These are phyloP conservation scores for Tanacetum coccineum DNA, from an alignment of 129 eudicot species.

Conservation along the genomic window DNA sequence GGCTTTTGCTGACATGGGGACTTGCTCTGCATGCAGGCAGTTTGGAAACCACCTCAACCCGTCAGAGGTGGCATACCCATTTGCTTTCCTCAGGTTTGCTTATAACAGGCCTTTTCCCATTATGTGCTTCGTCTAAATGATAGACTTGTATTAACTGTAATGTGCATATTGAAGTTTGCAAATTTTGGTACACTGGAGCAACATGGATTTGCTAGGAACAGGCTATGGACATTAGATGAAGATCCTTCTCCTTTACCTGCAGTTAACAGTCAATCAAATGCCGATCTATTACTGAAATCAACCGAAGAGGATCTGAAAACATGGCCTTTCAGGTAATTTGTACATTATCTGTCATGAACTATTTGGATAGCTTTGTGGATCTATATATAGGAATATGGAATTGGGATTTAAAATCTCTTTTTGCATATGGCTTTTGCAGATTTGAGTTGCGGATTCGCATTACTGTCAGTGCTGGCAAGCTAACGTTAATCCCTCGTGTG, in stretches of 20 bases:
- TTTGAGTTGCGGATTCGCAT: constrained; percentile 87
- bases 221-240: constrained; percentile 68
- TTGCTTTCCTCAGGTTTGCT: constrained; percentile 86
- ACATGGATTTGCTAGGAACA: constrained; percentile 93
- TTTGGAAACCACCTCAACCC: constrained; percentile 71
- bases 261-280: constrained; percentile 52
- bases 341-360: constrained; percentile 4
- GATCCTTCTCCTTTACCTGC: constrained; percentile 83
- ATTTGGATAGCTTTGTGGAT: constrained; percentile 7
- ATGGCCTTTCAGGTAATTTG: constrained; percentile 76
- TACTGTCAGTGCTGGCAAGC: constrained; percentile 56
- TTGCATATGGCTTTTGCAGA: constrained; percentile 39
- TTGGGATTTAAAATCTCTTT: constrained; percentile 11
- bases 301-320: constrained; percentile 89
- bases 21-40: constrained; percentile 44
- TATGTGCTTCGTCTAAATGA: constrained; percentile 10
- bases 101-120: constrained; percentile 14
- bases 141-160: constrained; percentile 21
- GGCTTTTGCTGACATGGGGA: constrained; percentile 17
- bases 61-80: constrained; percentile 83
- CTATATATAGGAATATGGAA: not conserved
- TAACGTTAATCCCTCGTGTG: constrained; percentile 89
- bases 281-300: constrained; percentile 74
- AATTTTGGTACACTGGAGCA: constrained; percentile 79
- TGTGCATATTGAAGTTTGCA: constrained; percentile 54